Evolutionary conservation across 2,329 filamentous ascomycete genomes (phyloP).

Genomic region (Lecanicillium sp.): DNA sequence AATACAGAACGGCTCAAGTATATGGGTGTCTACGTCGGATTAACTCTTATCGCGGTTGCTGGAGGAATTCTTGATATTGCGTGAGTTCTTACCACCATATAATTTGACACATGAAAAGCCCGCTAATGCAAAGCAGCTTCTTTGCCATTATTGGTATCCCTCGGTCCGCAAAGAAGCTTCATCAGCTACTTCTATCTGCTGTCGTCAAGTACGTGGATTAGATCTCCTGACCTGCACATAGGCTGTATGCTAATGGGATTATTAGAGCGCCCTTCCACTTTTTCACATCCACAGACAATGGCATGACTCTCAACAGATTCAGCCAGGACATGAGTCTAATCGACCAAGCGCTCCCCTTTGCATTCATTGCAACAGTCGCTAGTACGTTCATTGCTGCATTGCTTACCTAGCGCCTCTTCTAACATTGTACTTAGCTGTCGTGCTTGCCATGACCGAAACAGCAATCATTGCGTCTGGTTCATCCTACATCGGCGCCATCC

Average conservation of each 20-base stretch:
- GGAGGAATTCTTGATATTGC: conserved; percentile 10
- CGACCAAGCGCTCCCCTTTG: conserved; percentile 28
- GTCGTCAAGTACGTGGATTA: conserved; percentile 10
- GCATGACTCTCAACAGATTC: conserved; percentile 34
- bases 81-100: neutral
- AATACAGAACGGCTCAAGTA: conserved; percentile 13
- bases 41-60: conserved; percentile 12
- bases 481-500: conserved; percentile 30
- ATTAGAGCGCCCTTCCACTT: conserved; percentile 30
- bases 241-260: neutral
- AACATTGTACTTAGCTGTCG: neutral
- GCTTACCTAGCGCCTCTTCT: neutral
- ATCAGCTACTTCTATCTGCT: conserved; percentile 14
- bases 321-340: conserved; percentile 35
- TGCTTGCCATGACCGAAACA: conserved; percentile 12
- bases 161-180: conserved; percentile 15
- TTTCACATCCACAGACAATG: conserved; percentile 32
- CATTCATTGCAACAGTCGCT: conserved; percentile 19
- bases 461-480: conserved; percentile 30
- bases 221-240: no score
- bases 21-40: conserved; percentile 16
- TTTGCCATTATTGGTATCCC: conserved; percentile 17
- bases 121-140: conserved; percentile 10
- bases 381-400: conserved; percentile 18
- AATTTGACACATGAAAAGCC: neutral